Conservation (phyloP, 192 early-diverging fungal genomes). For the Backusella luteola region DNA sequence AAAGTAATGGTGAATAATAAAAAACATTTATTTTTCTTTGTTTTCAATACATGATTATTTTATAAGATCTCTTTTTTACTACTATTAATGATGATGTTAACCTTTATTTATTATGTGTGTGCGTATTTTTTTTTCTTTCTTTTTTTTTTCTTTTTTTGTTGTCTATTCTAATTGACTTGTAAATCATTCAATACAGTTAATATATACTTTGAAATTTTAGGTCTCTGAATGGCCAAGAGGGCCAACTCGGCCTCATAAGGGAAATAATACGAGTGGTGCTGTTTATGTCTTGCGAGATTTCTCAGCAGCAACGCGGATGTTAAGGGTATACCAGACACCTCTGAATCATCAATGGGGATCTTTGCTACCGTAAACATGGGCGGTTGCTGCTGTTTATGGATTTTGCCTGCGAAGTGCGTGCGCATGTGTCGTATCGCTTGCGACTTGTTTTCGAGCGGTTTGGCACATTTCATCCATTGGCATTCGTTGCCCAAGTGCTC, state of each 20-base stretch:
- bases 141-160: neutral
- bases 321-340: slow-evolving; percentile 53
- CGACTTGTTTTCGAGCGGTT: neutral
- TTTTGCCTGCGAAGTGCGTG: slow-evolving; percentile 49
- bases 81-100: no score
- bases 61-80: no score
- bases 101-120: no score
- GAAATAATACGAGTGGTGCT: slow-evolving; percentile 43
- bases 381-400: slow-evolving; percentile 18
- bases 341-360: slow-evolving; percentile 37
- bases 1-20: no score
- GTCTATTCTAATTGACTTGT: slow-evolving; percentile 23
- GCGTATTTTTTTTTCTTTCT: no score
- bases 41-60: no score
- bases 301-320: slow-evolving; percentile 55
- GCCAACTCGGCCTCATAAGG: slow-evolving; percentile 53
- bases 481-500: slow-evolving; percentile 44
- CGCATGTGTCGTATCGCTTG: slow-evolving; percentile 47
- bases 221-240: slow-evolving; percentile 46
- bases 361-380: slow-evolving; percentile 21
- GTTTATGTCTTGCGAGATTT: slow-evolving; percentile 46
- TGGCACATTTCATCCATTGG: slow-evolving; percentile 48
- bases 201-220: slow-evolving; percentile 47
- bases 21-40: no score
- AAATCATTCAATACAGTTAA: slow-evolving; percentile 43